Conservation (phyloP, 2,329 filamentous ascomycete genomes). For the Pezicula radicicola region DNA sequence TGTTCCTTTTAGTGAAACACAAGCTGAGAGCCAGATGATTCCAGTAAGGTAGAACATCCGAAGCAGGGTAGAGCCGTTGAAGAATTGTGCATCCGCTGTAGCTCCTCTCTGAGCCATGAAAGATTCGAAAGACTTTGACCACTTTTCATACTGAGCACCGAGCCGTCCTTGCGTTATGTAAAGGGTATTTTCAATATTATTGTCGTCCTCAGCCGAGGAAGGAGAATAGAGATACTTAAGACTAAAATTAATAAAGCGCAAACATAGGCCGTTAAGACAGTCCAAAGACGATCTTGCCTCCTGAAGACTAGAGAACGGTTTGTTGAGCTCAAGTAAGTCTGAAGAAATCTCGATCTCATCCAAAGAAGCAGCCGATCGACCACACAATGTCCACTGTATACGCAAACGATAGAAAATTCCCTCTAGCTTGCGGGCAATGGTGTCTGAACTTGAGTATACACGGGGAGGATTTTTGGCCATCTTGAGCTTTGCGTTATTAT, state of each 20-base stretch:
- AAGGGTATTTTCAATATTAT: background rate
- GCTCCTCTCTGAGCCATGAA: background rate
- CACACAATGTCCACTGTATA: background rate
- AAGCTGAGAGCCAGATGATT: background rate
- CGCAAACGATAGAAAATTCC: background rate
- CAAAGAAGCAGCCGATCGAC: background rate
- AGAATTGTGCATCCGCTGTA: constrained; percentile 6
- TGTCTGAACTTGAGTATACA: background rate
- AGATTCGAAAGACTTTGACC: background rate
- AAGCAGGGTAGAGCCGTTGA: background rate
- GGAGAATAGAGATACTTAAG: background rate
- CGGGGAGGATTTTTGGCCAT: too few species aligned
- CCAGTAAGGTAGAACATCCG: background rate
- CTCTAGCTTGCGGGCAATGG: background rate
- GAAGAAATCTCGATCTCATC: background rate
- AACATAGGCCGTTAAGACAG: background rate
- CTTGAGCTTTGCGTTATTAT: background rate
- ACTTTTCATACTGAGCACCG: background rate
- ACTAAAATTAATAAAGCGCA: background rate
- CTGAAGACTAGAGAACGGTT: background rate
- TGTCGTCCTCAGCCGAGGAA: background rate
- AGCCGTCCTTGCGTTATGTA: background rate
- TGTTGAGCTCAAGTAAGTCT: background rate
- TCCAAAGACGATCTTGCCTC: background rate
- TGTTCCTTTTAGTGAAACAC: background rate